Evolutionary conservation across 805 yeast species (phyloP), one percentile per base, ranked within the genome.

Genomic region (Candida awuae): DNA sequence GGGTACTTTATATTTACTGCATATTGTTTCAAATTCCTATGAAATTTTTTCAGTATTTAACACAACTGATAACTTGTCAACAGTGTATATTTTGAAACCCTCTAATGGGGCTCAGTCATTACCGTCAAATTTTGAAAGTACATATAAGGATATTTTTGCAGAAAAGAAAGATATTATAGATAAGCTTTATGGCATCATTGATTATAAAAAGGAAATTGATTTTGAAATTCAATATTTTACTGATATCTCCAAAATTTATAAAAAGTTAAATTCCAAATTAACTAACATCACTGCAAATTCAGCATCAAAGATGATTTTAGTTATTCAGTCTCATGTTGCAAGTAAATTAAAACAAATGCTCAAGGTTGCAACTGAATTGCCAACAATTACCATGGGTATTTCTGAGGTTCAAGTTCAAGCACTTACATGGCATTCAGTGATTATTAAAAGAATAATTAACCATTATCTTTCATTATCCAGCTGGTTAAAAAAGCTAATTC

Each of bases 371-470:
- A 43, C 62, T 7, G 77, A 73, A 16, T 68, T 80, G 48, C 94
- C 95, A 4, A 66, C 75, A 1, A 62, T 87, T 27, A 70, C 69
- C 41, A 71, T 83, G 72, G 65, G 70, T 15, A 66, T 75, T 16
- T 68, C 75, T 32, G 84, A 79, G 47, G 53, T 75, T 15, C 62
- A 75, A 1, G 58, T 83, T 22, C 87, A 90, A 9, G 80, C 88
- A 4, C 62, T 88, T 37, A 81, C 87, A 4, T 87, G 96, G 95
- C 92, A 85, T 55, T 57, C 73, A 2, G 63, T 75, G 12, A 68
- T 85, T 7, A 64, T 79, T 38, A 79, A 77, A 45, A 65, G 85
- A 46, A 63, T 85, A 4, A 67, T 80, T 30, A 80, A 78, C 49
- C 87, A 83, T 47, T 77, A 77, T 55, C 67, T 90, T 32, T 76